Base-by-base conservation (phyloP, 805 yeast genomes). In the Starmerella bombi region DNA sequence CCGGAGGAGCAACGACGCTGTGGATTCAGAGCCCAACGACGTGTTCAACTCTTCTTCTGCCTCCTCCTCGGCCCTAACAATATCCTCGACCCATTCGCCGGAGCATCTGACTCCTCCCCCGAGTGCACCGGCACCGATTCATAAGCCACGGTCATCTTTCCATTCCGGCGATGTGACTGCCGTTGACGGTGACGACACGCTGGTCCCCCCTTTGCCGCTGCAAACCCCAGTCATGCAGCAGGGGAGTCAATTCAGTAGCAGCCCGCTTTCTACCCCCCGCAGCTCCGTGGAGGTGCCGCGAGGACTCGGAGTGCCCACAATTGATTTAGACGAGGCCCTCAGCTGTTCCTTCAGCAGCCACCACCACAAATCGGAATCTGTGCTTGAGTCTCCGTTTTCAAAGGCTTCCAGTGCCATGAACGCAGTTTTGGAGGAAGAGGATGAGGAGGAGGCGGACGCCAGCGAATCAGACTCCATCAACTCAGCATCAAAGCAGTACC, bases 401-500 rank as follows among this genome's bases (percentile, higher is more conserved):
- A 41, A 39, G 41, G 33, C 45, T 16, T 30, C 48, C 29, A 25
- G 49, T 37, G 29, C 16, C 10, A 52, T 53, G 38, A 48, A 45
- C 21, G 50, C 56, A 16, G 53, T 53, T 10, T 44, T 37, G n/a
- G 57, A 53, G 32, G 57, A 49, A 31, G 52, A 45, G n/a, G 53
- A 45, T 25, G 50, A 50, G 21, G 39, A 38, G 14, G 39, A 37
- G 15, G 44, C 32, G 12, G 31, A n/a, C 25, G 25, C 32, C 21
- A 36, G 40, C 38, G 45, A 41, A 16, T 15, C 37, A 9, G 41
- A 38, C 32, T 40, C 47, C 18, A 29, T 40, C 5, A 16, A 20
- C 27, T 44, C 47, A 14, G 36, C 21, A 5, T 34, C 43, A 21
- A 7, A 4, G 23, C 36, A 25, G 25, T 33, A 14, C 3, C 36